These are phyloP conservation scores for Alternaria arborescens DNA, from an alignment of 2,329 filamentous ascomycete species.

Conservation along the genomic window DNA sequence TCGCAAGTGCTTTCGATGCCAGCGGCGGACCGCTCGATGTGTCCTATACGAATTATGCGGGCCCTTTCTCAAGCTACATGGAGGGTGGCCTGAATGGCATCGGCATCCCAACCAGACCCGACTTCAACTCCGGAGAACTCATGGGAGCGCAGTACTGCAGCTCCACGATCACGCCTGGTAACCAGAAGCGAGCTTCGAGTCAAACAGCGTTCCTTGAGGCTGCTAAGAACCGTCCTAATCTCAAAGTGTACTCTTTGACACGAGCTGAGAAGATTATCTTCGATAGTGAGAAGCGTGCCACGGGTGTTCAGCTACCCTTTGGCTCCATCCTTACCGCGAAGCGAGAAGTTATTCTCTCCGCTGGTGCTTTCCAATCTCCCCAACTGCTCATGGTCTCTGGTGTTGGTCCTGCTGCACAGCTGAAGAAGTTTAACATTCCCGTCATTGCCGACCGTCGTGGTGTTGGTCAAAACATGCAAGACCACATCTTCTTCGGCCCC, in stretches of 20 bases:
- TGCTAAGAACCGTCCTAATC: slow-evolving; percentile 7
- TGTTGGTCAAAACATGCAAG: slow-evolving; percentile 40
- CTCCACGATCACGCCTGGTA: slow-evolving; percentile 36
- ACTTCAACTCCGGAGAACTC: slow-evolving; percentile 31
- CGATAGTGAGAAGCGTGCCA: slow-evolving; percentile 32
- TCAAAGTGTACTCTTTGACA: slow-evolving; percentile 42
- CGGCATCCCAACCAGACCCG: slow-evolving; percentile 21
- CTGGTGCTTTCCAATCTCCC: slow-evolving; percentile 55
- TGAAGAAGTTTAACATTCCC: slow-evolving; percentile 28
- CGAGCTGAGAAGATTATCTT: slow-evolving; percentile 50
- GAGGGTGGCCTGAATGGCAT: slow-evolving; percentile 23
- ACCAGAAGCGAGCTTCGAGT: slow-evolving; percentile 19
- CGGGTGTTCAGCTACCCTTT: slow-evolving; percentile 26
- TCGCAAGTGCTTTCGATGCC: slow-evolving; percentile 18
- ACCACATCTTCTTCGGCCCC: slow-evolving; percentile 34
- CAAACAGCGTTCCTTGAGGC: slow-evolving; percentile 17
- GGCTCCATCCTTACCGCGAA: slow-evolving; percentile 36
- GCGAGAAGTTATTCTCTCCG: slow-evolving; percentile 57
- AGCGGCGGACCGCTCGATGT: slow-evolving; percentile 24
- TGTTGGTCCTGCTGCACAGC: slow-evolving; percentile 38
- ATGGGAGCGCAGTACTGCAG: slow-evolving; percentile 25
- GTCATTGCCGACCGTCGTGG: slow-evolving; percentile 31
- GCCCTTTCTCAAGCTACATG: slow-evolving; percentile 25
- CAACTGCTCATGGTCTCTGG: slow-evolving; percentile 53
- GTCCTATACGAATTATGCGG: slow-evolving; percentile 31